Base-by-base conservation (phyloP, 2,329 filamentous ascomycete species). In the Cytospora schulzeri region DNA sequence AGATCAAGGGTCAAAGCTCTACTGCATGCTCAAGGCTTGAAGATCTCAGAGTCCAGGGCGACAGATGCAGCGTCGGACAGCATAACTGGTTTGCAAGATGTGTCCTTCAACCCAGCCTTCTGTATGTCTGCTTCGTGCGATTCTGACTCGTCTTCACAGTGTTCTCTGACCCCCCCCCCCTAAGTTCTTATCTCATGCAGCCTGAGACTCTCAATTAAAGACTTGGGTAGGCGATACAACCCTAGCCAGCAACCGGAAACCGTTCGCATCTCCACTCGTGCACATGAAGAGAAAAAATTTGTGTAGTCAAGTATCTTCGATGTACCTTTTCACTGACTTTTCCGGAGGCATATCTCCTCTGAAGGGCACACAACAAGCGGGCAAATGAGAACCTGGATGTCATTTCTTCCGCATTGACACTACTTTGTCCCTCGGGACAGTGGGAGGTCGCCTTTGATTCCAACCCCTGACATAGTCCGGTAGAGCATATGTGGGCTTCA, bases 261-360 rank as follows among this genome's bases (percentile, higher is more conserved):
- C 22, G 50, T 63, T 66, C 45, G 35, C 28, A 48, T 48, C 64
- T 59, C 64, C 60, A 66, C 64, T 38, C 56, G 41, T 62, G 58
- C 53, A 62, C 64, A 66, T 51, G 64, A 60, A 54, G 60, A 56
- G 54, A 59, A 62, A 57, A 65, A 45, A 29, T 50, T 33, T 65
- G 33, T 58, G 31, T 45, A 63, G 52, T 54, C 50, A 56, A 50
- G 60, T 66, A 63, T 45, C 57, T 31, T 15, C n/a, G 38, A 59
- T 55, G 64, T 63, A 66, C 64, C 50, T 55, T 38, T 55, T 15
- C 17, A 11, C 26, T 52, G 31, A 45, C 11, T 12, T 19, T 35
- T 19, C 24, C 26, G n/a, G 19, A 45, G 33, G 24, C 33, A 22
- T 26, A 12, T 17, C 22, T 28, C 12, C 17, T 51, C 6, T 17